Percentiles rank a stretch among this genome's conserved stretches.
phyloP scores from a whole-genome alignment of 345 rosid species.

The Camelina laxa region DNA sequence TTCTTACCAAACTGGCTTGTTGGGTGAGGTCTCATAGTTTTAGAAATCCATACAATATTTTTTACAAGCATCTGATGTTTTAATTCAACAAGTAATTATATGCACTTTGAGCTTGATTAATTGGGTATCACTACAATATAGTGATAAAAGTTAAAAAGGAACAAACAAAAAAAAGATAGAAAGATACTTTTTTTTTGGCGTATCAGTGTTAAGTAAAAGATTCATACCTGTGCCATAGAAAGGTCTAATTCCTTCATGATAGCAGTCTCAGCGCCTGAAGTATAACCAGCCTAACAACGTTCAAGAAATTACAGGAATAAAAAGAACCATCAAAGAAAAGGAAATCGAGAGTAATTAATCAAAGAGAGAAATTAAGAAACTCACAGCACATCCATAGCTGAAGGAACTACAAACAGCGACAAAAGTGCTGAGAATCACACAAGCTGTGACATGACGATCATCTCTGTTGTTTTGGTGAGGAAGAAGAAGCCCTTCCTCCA shows the following conservation, averaged over 20 bases:
- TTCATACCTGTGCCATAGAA: constrained; percentile 55
- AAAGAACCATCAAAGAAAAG: neutral
- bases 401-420: constrained; percentile 55
- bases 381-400: constrained; percentile 53
- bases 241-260: constrained; percentile 64
- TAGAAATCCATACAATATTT: neutral
- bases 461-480: constrained; percentile 26
- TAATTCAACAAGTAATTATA: neutral
- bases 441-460: constrained; percentile 31
- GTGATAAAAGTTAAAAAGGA: neutral
- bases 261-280: constrained; percentile 60
- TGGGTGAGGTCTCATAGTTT: neutral
- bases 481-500: constrained; percentile 43
- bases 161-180: too few relatives aligned
- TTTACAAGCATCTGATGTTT: neutral
- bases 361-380: constrained; percentile 15
- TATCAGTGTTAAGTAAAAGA: neutral
- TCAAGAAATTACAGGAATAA: neutral
- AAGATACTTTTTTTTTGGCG: too few relatives aligned
- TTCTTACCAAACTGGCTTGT: neutral
- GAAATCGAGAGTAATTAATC: neutral
- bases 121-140: neutral
- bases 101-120: neutral
- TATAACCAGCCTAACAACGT: constrained; percentile 50
- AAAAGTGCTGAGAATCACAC: constrained; percentile 50